Percentiles rank a stretch among this genome's conserved stretches.
Evolutionary conservation across 2,329 filamentous ascomycete genomes (phyloP).

Genomic region (Exophiala calicioides): DNA sequence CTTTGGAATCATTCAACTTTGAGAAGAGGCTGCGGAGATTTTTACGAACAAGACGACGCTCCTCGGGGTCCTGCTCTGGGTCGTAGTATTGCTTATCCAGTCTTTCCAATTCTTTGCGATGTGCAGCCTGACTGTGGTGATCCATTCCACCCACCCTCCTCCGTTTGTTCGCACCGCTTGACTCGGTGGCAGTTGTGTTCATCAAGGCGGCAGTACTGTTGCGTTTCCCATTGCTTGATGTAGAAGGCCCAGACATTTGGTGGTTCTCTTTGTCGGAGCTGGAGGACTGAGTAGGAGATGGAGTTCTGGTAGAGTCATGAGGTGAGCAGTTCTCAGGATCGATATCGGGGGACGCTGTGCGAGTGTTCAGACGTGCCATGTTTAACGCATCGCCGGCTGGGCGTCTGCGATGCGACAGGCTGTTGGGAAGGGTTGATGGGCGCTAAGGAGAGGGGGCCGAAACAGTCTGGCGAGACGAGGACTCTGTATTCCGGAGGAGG

Average conservation of each 20-base stretch:
- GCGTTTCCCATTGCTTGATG: slow-evolving; percentile 43
- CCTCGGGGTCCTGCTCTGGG: slow-evolving; percentile 75
- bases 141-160: slow-evolving; percentile 39
- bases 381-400: slow-evolving; percentile 9
- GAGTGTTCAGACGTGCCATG: slow-evolving; percentile 28
- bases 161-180: slow-evolving; percentile 44
- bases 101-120: no score
- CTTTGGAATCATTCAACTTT: slow-evolving; percentile 61
- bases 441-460: background rate
- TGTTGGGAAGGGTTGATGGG: background rate
- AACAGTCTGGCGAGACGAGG: no score
- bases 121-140: slow-evolving; percentile 36
- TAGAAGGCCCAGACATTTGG: slow-evolving; percentile 22
- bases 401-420: background rate
- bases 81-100: slow-evolving; percentile 65
- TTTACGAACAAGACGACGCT: slow-evolving; percentile 70
- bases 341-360: slow-evolving; percentile 37
- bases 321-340: slow-evolving; percentile 47
- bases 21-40: slow-evolving; percentile 67
- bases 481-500: no score
- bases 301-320: slow-evolving; percentile 4
- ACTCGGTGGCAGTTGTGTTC: slow-evolving; percentile 27
- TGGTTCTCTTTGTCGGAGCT: slow-evolving; percentile 56
- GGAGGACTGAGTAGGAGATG: slow-evolving; percentile 38
- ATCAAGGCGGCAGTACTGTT: slow-evolving; percentile 37